A percentile compares a stretch with the other conserved stretches of the same genome.
These are phyloP conservation scores for Ambrosiella beaveri DNA, from an alignment of 2,329 filamentous ascomycete species.

Conservation along the genomic window DNA sequence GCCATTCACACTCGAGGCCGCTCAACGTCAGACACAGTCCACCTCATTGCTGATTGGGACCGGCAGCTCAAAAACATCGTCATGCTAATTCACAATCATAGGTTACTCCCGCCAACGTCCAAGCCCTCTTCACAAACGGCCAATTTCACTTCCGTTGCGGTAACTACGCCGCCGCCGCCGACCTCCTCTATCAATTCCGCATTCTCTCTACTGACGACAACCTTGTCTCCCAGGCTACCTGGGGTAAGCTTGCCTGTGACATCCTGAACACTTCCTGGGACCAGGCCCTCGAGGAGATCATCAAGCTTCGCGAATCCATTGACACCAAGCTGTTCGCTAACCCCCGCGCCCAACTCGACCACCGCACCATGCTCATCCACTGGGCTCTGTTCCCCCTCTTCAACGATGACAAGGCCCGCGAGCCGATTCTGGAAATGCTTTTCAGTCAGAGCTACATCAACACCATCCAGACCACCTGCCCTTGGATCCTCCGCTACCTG, in stretches of 20 bases:
- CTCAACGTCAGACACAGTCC: no score
- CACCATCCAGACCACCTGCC: conserved; percentile 95
- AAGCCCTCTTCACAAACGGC: conserved; percentile 87
- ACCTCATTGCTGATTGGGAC: no score
- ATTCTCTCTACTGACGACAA: conserved; percentile 97
- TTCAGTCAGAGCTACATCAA: conserved; percentile 98
- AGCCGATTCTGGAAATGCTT: conserved; percentile 85
- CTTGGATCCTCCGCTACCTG: conserved; percentile 90
- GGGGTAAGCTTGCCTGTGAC: conserved; percentile 94
- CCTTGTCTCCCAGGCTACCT: conserved; percentile 87
- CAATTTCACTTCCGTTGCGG: conserved; percentile 97
- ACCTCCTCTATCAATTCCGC: conserved; percentile 93
- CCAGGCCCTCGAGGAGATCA: conserved; percentile 72
- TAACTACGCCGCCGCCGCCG: conserved; percentile 76
- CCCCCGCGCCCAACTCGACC: conserved; percentile 83
- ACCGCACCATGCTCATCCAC: conserved; percentile 95
- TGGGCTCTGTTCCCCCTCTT: conserved; percentile 98
- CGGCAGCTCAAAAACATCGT: no score
- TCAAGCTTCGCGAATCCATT: conserved; percentile 80
- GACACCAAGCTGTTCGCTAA: conserved; percentile 94
- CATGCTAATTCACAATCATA: conserved; percentile 18
- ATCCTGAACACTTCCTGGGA: conserved; percentile 96
- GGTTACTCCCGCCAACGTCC: conserved; percentile 88
- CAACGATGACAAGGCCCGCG: conserved; percentile 85
- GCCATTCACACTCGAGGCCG: no score